Evolutionary conservation across 2,329 filamentous ascomycete species (phyloP).

Genomic region (Huntiella abstrusa): DNA sequence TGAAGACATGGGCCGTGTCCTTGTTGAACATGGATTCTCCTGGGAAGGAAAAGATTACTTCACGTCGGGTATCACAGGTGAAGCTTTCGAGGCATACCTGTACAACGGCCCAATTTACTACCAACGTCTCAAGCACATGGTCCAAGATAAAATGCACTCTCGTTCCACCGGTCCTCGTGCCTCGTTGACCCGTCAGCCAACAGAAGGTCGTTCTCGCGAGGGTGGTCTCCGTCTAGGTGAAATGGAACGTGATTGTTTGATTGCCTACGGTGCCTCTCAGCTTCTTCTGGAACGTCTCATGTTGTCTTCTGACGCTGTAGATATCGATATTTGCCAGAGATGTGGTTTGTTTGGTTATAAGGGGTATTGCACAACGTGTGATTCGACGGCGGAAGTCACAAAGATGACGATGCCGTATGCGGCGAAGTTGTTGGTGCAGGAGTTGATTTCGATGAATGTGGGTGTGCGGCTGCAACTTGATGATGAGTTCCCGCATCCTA

Average conservation of each 20-base stretch:
- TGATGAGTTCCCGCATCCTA: slow-evolving; percentile 71
- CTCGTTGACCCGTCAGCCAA: slow-evolving; percentile 86
- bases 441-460: slow-evolving; percentile 98
- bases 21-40: slow-evolving; percentile 77
- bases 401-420: slow-evolving; percentile 97
- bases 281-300: slow-evolving; percentile 83
- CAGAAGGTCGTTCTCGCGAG: slow-evolving; percentile 81
- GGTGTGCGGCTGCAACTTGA: slow-evolving; percentile 75
- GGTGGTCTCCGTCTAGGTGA: slow-evolving; percentile 87
- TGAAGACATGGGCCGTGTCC: slow-evolving; percentile 70
- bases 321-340: slow-evolving; percentile 81
- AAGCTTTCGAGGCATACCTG: slow-evolving; percentile 84
- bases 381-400: slow-evolving; percentile 64
- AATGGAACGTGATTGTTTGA: slow-evolving; percentile 97
- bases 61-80: slow-evolving; percentile 85
- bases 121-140: slow-evolving; percentile 99
- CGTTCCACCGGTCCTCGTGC: slow-evolving; percentile 77
- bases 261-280: slow-evolving; percentile 89
- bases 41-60: slow-evolving; percentile 97
- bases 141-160: slow-evolving; percentile 98
- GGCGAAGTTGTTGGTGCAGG: slow-evolving; percentile 87
- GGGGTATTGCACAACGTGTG: slow-evolving; percentile 86
- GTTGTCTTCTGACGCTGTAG: slow-evolving; percentile 78
- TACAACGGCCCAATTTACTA: slow-evolving; percentile 99
- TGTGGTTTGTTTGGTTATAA: slow-evolving; percentile 93